Conservation (phyloP, 2,329 filamentous ascomycete species). For the Beauveria sp. region DNA sequence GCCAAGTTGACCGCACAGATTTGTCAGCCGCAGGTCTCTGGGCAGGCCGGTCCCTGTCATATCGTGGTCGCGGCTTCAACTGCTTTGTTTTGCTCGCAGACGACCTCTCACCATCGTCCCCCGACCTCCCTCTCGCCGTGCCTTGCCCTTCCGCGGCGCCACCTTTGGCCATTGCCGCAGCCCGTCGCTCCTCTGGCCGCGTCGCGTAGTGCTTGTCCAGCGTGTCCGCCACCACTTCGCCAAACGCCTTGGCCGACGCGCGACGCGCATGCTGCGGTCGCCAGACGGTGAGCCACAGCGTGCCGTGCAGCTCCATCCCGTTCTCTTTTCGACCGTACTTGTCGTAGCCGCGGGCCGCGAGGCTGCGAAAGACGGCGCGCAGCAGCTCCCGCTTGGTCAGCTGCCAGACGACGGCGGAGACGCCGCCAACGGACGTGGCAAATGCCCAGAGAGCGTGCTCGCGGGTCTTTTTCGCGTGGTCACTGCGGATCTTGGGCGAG, state of each 20-base stretch:
- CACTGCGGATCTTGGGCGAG: constrained; percentile 17
- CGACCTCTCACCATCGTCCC: background rate
- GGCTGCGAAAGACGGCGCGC: constrained; percentile 20
- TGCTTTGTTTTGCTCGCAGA: background rate
- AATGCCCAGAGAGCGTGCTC: constrained; percentile 28
- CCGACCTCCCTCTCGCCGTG: too few relatives aligned
- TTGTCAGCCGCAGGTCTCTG: background rate
- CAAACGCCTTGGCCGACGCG: constrained; percentile 16
- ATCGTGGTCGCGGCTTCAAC: background rate
- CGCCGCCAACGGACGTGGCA: constrained; percentile 13
- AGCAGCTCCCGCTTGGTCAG: constrained; percentile 20
- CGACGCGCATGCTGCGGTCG: constrained; percentile 15
- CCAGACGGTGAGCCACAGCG: constrained; percentile 19
- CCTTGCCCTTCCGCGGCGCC: background rate
- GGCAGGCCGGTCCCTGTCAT: background rate
- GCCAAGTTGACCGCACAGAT: background rate
- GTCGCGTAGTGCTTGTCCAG: constrained; percentile 7
- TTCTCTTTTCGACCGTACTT: constrained; percentile 1
- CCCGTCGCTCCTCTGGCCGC: background rate
- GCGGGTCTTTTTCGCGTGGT: constrained; percentile 20
- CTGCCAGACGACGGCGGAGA: constrained; percentile 19
- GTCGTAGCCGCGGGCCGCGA: constrained; percentile 21
- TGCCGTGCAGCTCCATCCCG: constrained; percentile 18
- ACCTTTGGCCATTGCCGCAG: background rate
- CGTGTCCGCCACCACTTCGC: constrained; percentile 6